A percentile compares a stretch with the other conserved stretches of the same genome.
Conservation (phyloP, 2,329 filamentous ascomycete species). For the Aureobasidium namibiae region DNA sequence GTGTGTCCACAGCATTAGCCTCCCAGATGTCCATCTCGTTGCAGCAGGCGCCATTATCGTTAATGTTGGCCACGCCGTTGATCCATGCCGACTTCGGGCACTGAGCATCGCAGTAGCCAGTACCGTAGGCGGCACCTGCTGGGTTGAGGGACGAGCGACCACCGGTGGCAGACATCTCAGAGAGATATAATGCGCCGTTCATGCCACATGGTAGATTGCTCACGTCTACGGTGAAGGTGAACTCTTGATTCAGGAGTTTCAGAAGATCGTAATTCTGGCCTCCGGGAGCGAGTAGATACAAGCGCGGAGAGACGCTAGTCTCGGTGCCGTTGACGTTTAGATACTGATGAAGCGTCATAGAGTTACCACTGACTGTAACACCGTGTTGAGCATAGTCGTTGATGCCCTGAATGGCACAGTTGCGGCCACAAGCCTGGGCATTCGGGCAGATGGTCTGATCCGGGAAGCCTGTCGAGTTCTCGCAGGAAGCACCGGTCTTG, state of each 20-base stretch:
- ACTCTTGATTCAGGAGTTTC: slow-evolving; percentile 57
- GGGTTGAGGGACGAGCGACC: slow-evolving; percentile 39
- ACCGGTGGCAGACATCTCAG: slow-evolving; percentile 55
- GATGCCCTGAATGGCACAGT: slow-evolving; percentile 51
- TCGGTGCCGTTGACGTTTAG: slow-evolving; percentile 30
- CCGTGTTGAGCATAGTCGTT: slow-evolving; percentile 46
- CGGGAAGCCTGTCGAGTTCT: slow-evolving; percentile 23
- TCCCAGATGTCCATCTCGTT: slow-evolving; percentile 64
- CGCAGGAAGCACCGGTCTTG: slow-evolving; percentile 26
- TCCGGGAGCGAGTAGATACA: slow-evolving; percentile 54
- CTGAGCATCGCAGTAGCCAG: slow-evolving; percentile 48
- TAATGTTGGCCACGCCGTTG: slow-evolving; percentile 36
- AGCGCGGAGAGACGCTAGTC: slow-evolving; percentile 39
- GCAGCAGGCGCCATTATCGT: slow-evolving; percentile 53
- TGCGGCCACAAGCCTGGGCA: slow-evolving; percentile 42
- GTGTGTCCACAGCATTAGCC: slow-evolving; percentile 56
- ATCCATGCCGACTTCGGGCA: slow-evolving; percentile 21
- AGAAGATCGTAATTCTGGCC: slow-evolving; percentile 58
- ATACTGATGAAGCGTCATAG: slow-evolving; percentile 38
- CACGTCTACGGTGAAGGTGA: slow-evolving; percentile 65
- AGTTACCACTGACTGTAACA: slow-evolving; percentile 41
- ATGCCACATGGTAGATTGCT: slow-evolving; percentile 60
- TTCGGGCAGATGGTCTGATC: slow-evolving; percentile 42
- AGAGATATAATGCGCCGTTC: slow-evolving; percentile 62
- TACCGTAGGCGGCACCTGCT: slow-evolving; percentile 49